phyloP scores from a whole-genome alignment of 345 rosid genomes.

The Boechera stricta region DNA sequence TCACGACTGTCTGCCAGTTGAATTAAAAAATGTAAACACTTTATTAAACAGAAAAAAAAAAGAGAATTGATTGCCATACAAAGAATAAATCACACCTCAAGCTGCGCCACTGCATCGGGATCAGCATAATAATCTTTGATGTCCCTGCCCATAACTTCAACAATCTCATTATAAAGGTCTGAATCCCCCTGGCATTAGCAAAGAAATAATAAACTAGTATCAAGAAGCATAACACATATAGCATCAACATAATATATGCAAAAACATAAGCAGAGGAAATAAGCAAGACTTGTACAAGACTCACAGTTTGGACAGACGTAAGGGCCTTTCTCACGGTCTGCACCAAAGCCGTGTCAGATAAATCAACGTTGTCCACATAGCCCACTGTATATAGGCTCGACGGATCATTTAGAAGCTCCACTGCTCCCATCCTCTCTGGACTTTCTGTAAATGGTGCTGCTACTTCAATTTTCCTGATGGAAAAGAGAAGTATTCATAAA shows the following conservation, averaged over 20 bases:
- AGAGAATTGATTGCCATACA: background rate
- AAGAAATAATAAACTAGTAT: background rate
- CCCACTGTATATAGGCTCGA: constrained; percentile 2
- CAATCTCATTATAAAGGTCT: constrained; percentile 64
- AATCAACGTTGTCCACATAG: constrained; percentile 42
- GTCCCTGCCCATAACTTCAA: constrained; percentile 55
- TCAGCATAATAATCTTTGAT: constrained; percentile 46
- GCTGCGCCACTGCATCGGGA: constrained; percentile 68
- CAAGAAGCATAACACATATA: constrained; percentile 12
- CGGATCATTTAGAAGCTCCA: constrained; percentile 25
- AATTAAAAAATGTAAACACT: constrained; percentile 19
- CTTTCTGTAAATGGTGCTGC: background rate
- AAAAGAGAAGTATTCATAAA: background rate
- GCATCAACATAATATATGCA: background rate
- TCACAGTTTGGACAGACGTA: constrained; percentile 48
- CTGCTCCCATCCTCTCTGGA: constrained; percentile 34
- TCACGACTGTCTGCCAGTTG: constrained; percentile 61
- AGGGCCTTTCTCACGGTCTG: constrained; percentile 62
- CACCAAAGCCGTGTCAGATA: constrained; percentile 57
- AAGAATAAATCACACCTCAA: constrained; percentile 56
- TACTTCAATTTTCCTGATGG: constrained; percentile 17
- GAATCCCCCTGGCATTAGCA: constrained; percentile 56
- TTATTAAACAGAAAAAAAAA: background rate
- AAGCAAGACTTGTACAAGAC: constrained; percentile 8
- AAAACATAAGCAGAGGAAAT: background rate